Conservation (phyloP, 2,329 filamentous ascomycete species). For the Epichloe aotearoae region DNA sequence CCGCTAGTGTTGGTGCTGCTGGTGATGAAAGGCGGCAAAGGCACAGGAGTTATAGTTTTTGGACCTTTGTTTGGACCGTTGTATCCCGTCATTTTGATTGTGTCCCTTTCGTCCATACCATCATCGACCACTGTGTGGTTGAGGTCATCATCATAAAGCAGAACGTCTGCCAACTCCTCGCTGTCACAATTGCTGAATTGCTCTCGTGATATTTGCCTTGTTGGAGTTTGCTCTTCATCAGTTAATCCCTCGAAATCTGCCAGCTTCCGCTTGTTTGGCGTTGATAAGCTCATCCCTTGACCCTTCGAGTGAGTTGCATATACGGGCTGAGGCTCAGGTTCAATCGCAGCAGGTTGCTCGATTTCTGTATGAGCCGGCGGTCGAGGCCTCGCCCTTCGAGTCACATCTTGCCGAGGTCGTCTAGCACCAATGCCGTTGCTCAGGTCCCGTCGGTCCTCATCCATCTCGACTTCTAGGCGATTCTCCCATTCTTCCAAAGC, state of each 20-base stretch:
- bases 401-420: slow-evolving; percentile 5
- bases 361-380: slow-evolving; percentile 16
- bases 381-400: slow-evolving; percentile 12
- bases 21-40: slow-evolving; percentile 1
- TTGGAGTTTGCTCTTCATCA: slow-evolving; percentile 17
- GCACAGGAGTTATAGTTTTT: slow-evolving; percentile 1
- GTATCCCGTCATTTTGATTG: too few relatives aligned
- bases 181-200: slow-evolving; percentile 3
- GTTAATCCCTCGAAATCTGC: slow-evolving; percentile 18
- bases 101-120: background rate
- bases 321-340: slow-evolving; percentile 10
- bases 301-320: slow-evolving; percentile 12
- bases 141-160: background rate
- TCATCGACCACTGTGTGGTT: slow-evolving; percentile 2
- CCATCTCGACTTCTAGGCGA: slow-evolving; percentile 27
- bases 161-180: background rate
- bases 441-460: slow-evolving; percentile 22
- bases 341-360: slow-evolving; percentile 15
- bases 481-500: slow-evolving; percentile 45
- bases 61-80: background rate
- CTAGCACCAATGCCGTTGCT: slow-evolving; percentile 14
- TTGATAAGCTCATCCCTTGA: slow-evolving; percentile 22
- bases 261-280: slow-evolving; percentile 20
- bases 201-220: slow-evolving; percentile 16
- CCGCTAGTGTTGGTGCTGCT: background rate